A percentile compares a stretch with the other conserved stretches of the same genome.
These are phyloP conservation scores for Leccinum pachyderme DNA, from an alignment of 1,284 basidiomycete species.

Conservation along the genomic window DNA sequence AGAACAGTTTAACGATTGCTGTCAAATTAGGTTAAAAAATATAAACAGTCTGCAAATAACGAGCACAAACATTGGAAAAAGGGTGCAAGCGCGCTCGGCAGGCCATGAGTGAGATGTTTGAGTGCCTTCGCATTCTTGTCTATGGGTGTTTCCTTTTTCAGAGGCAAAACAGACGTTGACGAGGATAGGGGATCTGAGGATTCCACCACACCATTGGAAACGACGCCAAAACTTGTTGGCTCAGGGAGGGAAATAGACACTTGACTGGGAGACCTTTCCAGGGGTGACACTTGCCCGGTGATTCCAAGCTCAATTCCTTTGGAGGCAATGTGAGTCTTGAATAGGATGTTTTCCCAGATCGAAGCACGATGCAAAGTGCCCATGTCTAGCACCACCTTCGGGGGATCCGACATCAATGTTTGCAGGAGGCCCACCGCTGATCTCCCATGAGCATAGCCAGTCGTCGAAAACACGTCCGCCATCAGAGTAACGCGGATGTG, in stretches of 20 bases:
- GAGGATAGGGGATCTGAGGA: conserved; percentile 21
- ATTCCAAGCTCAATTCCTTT: conserved; percentile 49
- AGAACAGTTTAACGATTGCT: conserved; percentile 89
- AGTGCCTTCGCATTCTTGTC: conserved; percentile 75
- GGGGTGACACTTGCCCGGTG: conserved; percentile 41
- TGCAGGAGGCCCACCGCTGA: conserved; percentile 76
- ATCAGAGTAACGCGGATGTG: conserved; percentile 82
- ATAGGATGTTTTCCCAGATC: conserved; percentile 83
- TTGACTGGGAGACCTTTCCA: conserved; percentile 46
- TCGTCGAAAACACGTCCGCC: conserved; percentile 86
- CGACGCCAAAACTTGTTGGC: conserved; percentile 29
- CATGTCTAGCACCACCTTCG: conserved; percentile 70
- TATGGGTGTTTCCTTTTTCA: conserved; percentile 45
- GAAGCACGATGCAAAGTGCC: conserved; percentile 83
- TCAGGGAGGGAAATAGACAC: conserved; percentile 40
- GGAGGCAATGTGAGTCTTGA: conserved; percentile 59
- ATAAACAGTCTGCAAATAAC: not conserved
- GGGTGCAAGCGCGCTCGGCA: conserved; percentile 77
- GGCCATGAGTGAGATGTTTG: conserved; percentile 78
- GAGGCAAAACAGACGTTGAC: conserved; percentile 25
- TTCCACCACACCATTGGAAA: conserved; percentile 42
- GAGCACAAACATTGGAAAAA: conserved; percentile 80
- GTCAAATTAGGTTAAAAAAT: conserved; percentile 8
- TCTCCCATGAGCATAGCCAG: conserved; percentile 81
- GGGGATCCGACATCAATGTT: conserved; percentile 66